Percentiles rank a stretch among this genome's conserved stretches.
Conservation (phyloP, 1,284 basidiomycete genomes). For the Coniferiporia sulphurascens region DNA sequence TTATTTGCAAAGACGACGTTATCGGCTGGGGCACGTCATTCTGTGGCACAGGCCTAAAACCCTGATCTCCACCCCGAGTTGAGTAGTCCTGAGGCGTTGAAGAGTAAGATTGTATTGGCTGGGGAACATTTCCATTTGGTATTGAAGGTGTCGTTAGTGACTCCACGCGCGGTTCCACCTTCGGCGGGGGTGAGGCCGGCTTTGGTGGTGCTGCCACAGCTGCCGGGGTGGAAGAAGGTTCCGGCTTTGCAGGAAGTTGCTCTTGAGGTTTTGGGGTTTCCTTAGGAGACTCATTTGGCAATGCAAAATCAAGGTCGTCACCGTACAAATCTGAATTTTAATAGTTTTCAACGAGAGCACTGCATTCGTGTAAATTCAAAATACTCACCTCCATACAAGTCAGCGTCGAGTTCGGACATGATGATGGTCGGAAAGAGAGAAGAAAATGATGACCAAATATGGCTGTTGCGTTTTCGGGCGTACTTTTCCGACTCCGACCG, state of each 20-base stretch:
- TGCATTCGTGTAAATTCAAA: not conserved
- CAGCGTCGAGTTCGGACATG: constrained; percentile 78
- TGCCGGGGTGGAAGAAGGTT: not conserved
- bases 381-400: constrained; percentile 71
- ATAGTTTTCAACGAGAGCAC: not conserved
- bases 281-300: constrained; percentile 30
- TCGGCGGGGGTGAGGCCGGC: constrained; percentile 21
- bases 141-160: constrained; percentile 8
- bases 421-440: constrained; percentile 1
- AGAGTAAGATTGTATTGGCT: constrained; percentile 15
- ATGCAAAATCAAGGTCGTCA: constrained; percentile 59
- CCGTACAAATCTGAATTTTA: constrained; percentile 61
- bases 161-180: constrained; percentile 18
- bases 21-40: constrained; percentile 31
- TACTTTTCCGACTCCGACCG: not conserved
- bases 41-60: constrained; percentile 32
- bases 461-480: not conserved
- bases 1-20: constrained; percentile 36
- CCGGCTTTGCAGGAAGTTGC: constrained; percentile 3
- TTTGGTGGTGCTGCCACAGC: constrained; percentile 24
- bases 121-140: constrained; percentile 12
- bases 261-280: constrained; percentile 20
- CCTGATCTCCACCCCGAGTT: constrained; percentile 41
- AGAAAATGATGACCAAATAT: not conserved
- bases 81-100: constrained; percentile 12